phyloP scores from a whole-genome alignment of 164 flowering plant species.

The Aristolochia californica region DNA sequence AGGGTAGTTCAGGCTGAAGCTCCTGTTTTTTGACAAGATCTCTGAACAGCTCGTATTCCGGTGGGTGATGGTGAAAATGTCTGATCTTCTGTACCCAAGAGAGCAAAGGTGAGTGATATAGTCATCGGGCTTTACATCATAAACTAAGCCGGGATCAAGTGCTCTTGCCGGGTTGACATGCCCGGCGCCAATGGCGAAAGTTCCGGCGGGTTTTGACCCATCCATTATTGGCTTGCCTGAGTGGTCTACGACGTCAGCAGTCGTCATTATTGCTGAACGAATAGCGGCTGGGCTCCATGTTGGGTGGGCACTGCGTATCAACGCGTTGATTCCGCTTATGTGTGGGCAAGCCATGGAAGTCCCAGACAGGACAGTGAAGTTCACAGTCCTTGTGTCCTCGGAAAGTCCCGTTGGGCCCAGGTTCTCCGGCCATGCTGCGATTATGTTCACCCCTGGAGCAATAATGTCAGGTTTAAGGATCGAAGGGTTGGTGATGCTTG shows the following conservation, averaged over 20 bases:
- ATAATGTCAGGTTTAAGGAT: constrained; percentile 84
- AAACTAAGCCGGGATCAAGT: constrained; percentile 67
- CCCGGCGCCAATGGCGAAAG: constrained; percentile 78
- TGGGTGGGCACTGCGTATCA: constrained; percentile 57
- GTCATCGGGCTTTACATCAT: constrained; percentile 61
- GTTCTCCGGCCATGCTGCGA: constrained; percentile 96
- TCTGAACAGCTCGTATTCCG: constrained; percentile 60
- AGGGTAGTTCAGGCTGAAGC: constrained; percentile 85
- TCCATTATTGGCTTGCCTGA: constrained; percentile 58
- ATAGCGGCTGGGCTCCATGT: constrained; percentile 83
- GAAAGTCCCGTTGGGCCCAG: constrained; percentile 75
- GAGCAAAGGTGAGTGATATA: constrained; percentile 69
- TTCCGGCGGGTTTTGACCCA: constrained; percentile 45
- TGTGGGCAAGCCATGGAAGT: constrained; percentile 99
- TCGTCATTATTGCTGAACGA: constrained; percentile 86
- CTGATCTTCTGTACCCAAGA: constrained; percentile 47
- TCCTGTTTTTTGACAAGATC: constrained; percentile 31
- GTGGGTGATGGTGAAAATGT: constrained; percentile 61
- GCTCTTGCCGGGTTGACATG: constrained; percentile 83
- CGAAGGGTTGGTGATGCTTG: constrained; percentile 60
- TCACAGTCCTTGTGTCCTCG: constrained; percentile 62
- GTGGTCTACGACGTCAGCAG: constrained; percentile 52
- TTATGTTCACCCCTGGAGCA: constrained; percentile 92
- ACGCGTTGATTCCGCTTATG: constrained; percentile 69
- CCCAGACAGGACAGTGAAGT: constrained; percentile 85